A percentile compares a stretch with the other conserved stretches of the same genome.
These are phyloP conservation scores for Lithohypha guttulata DNA, from an alignment of 2,329 filamentous ascomycete genomes.

Conservation along the genomic window DNA sequence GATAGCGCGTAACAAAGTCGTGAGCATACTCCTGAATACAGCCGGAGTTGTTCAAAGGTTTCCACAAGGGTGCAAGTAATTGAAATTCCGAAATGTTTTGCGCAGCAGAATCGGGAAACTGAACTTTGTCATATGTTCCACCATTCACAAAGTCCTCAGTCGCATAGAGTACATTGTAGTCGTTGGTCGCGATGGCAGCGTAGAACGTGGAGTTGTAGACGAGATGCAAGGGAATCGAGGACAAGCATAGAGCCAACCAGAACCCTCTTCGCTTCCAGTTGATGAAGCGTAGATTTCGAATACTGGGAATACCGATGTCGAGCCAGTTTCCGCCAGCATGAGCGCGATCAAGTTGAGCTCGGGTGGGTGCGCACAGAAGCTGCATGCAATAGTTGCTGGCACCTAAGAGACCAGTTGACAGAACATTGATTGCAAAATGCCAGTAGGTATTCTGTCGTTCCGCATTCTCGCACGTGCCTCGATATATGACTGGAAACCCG, in stretches of 20 bases:
- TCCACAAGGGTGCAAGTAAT: not conserved
- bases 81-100: constrained; percentile 7
- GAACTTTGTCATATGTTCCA: constrained; percentile 3
- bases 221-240: constrained; percentile 16
- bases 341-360: constrained; percentile 39
- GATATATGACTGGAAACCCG: constrained; percentile 8
- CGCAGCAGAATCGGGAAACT: constrained; percentile 5
- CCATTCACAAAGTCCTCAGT: constrained; percentile 9
- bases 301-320: constrained; percentile 10
- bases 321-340: constrained; percentile 26
- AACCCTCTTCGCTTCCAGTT: constrained; percentile 9
- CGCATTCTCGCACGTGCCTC: constrained; percentile 14
- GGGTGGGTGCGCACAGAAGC: constrained; percentile 39
- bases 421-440: constrained; percentile 40
- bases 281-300: constrained; percentile 18
- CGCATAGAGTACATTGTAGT: constrained; percentile 14
- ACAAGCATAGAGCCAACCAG: constrained; percentile 38
- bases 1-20: constrained; percentile 13
- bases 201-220: constrained; percentile 18
- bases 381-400: constrained; percentile 46
- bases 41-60: constrained; percentile 8
- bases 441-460: constrained; percentile 21
- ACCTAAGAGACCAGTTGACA: constrained; percentile 36
- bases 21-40: constrained; percentile 17
- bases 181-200: constrained; percentile 14